Conservation (phyloP, 192 early-diverging fungal genomes). For the Gaertneriomyces sp. region DNA sequence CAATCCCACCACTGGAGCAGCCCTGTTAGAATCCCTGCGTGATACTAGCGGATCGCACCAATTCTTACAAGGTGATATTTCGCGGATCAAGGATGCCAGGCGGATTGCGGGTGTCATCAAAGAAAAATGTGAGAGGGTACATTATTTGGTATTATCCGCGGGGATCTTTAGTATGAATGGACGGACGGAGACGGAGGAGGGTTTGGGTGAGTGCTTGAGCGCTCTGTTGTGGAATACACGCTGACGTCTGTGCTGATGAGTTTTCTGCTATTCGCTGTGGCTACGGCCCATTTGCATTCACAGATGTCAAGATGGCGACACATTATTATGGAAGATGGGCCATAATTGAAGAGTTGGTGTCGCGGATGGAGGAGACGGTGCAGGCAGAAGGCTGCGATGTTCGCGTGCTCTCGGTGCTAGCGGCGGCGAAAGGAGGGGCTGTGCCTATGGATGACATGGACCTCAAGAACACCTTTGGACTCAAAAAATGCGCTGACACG, state of each 20-base stretch:
- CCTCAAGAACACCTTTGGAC: conserved; percentile 20
- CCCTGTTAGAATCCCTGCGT: conserved; percentile 16
- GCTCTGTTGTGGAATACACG: too few species aligned
- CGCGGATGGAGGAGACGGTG: conserved; percentile 19
- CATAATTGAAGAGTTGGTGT: conserved; percentile 29
- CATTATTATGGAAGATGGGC: conserved; percentile 32
- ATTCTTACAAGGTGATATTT: conserved; percentile 28
- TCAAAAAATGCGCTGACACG: conserved; percentile 24
- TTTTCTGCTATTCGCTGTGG: too few species aligned
- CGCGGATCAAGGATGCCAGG: conserved; percentile 20
- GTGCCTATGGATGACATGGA: conserved; percentile 27
- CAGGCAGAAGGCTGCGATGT: conserved; percentile 3
- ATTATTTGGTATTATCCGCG: conserved; percentile 24
- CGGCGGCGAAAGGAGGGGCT: conserved; percentile 15
- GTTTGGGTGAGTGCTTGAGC: not conserved
- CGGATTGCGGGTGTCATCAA: conserved; percentile 14
- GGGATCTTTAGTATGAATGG: conserved; percentile 29
- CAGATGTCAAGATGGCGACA: conserved; percentile 36
- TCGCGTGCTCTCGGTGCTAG: conserved; percentile 21
- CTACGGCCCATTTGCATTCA: not conserved
- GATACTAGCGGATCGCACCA: conserved; percentile 2
- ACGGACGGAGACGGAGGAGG: conserved; percentile 34
- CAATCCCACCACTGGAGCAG: conserved; percentile 14
- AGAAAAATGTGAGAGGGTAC: not conserved
- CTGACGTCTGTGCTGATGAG: too few species aligned